Base-by-base conservation (phyloP, 2,329 filamentous ascomycete species). In the Westerdykella sp. region DNA sequence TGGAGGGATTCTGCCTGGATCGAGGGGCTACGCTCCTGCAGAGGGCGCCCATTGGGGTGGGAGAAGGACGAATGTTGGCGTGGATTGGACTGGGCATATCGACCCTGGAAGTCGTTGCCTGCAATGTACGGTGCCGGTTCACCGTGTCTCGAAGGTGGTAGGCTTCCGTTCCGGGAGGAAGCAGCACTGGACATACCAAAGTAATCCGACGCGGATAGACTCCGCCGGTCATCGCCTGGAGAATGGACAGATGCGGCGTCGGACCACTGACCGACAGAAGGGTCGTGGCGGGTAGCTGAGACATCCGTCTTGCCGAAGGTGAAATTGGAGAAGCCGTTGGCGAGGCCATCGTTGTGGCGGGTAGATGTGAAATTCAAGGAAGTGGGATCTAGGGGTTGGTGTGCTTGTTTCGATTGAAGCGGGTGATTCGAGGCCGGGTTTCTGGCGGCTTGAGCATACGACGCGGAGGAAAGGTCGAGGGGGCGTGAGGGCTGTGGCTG, bases 101-200 rank as follows among this genome's bases (percentile, higher is more conserved):
- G 57, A 15, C 60, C 43, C 35, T 57, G 65, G 1, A 50, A 48
- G 25, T 68, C 62, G 6, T 49, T 36, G 13, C 50, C 48, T 32
- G 63, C 58, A n/a, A 54, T 49, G 39, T 63, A 69, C 25, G 60
- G 58, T 5, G 62, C 49, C 18, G 63, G 61, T 37, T 73, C 67
- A 10, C 69, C 67, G 43, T 78, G 74, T 38, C 76, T 72, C 30
- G 79, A 80, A 2, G 78, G 72, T 36, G 79, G 77, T 37, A 78
- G 65, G 59, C 73, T 79, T 34, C 69, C 66, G 45, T 80, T 79
- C 46, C 77, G 71, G n/a, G 77, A 74, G 3, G 69, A 60, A 14
- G 69, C 65, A 38, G 67, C 67, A 38, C 73, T 73, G 1, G 63
- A 62, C 13, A 69, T 57, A 28, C 60, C 65, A 48, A 73, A 70